Base-by-base conservation (phyloP, 768 basidiomycete genomes). In the Termitomyces sp. region DNA sequence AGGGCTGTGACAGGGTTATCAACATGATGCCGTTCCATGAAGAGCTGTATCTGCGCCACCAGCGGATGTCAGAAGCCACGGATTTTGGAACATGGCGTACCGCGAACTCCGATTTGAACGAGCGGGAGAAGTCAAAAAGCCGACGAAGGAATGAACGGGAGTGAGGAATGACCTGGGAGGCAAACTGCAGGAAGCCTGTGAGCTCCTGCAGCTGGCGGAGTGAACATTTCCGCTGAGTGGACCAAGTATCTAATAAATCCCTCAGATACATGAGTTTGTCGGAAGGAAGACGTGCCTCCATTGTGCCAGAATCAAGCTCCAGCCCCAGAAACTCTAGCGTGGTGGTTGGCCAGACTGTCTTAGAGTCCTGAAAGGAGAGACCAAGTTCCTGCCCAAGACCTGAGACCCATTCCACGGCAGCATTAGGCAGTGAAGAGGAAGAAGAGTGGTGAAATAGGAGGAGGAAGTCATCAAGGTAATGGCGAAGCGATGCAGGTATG, bases 241-340 rank as follows among this genome's bases (percentile, higher is more conserved):
- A n/a, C 74, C 74, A 76, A 0, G 4, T 2, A 11, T n/a, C 20
- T 1, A 76, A 63, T 9, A 75, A 63, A 0, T 68, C 59, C 1
- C 33, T 46, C 0, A 78, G 65, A 53, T 60, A 73, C 0, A 6
- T 15, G 2, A 76, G 69, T 52, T 76, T 78, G 4, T 74, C 72
- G 0, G 45, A n/a, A 0, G 72, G 74, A 0, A 78, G 67, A 5
- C 73, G 58, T 8, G 73, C 76, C 54, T 76, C 71, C 74, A 78
- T 75, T 1, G 65, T 39, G 4, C 16, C 18, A 1, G 57, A 58
- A 24, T 62, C 57, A 8, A 58, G 65, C 22, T 71, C 68, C 3
- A 75, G 54, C 16, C 71, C 73, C 8, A 75, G 61, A 28, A 72
- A 75, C 13, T 71, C 69, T 2, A 73, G 22, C 1, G 32, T 24